Evolutionary conservation across 2,329 filamentous ascomycete genomes (phyloP).

Genomic region (Dothideomycetidae sp.): DNA sequence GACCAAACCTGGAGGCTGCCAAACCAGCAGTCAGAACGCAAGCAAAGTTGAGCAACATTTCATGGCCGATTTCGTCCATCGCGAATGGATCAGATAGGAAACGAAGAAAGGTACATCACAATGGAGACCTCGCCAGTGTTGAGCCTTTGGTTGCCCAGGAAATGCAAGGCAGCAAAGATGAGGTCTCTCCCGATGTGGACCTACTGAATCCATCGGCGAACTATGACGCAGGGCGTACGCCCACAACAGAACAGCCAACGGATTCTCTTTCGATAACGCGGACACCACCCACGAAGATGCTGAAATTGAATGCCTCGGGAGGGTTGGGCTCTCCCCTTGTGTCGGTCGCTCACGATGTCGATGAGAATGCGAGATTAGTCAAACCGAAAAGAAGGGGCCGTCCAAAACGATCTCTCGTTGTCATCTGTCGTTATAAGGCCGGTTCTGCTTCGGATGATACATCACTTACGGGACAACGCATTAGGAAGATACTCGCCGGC

Average conservation of each 20-base stretch:
- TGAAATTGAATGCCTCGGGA: constrained; percentile 31
- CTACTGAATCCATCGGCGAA: no score
- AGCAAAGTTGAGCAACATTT: no score
- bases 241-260: no score
- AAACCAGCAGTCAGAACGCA: no score
- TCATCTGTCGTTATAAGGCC: constrained; percentile 37
- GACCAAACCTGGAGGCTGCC: no score
- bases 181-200: no score
- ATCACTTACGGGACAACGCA: constrained; percentile 41
- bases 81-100: constrained; percentile 1
- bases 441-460: constrained; percentile 24
- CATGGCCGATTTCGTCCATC: constrained; percentile 4
- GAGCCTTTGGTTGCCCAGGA: no score
- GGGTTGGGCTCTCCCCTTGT: constrained; percentile 31
- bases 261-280: no score
- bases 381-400: constrained; percentile 18
- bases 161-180: no score
- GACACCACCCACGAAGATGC: constrained; percentile 22
- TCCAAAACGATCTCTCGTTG: constrained; percentile 17
- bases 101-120: constrained; percentile 4
- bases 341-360: constrained; percentile 11
- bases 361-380: constrained; percentile 11
- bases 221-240: no score
- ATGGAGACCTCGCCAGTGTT: no score
- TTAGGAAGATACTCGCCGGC: constrained; percentile 46